phyloP scores from a whole-genome alignment of 352 stramenopile genomes.

The Globisporangium paddicum region DNA sequence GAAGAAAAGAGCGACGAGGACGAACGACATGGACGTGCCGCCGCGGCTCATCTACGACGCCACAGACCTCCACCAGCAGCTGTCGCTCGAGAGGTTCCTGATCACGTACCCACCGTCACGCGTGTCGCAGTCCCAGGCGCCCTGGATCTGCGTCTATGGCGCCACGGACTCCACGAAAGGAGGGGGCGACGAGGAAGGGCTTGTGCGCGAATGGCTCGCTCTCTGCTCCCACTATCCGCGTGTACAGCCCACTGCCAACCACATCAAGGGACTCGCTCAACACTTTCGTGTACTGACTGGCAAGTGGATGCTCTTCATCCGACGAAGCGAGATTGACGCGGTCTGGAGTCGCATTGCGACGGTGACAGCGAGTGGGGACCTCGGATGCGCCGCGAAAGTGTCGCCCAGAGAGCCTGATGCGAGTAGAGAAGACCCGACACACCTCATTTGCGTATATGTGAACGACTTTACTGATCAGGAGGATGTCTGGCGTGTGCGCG shows the following conservation, averaged over 20 bases:
- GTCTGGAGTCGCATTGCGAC: slow-evolving; percentile 3
- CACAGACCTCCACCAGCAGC: not conserved
- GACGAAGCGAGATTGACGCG: not conserved
- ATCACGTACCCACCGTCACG: slow-evolving; percentile 1
- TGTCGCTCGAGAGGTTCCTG: slow-evolving; percentile 10
- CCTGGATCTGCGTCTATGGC: slow-evolving; percentile 11
- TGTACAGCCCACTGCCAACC: not conserved
- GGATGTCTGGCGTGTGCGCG: slow-evolving; percentile 4
- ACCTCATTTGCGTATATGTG: slow-evolving; percentile 14
- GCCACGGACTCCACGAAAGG: not conserved
- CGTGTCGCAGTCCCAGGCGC: not conserved
- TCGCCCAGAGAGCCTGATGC: not conserved
- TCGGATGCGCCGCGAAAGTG: slow-evolving; percentile 8
- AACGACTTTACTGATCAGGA: slow-evolving; percentile 9
- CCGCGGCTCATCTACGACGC: slow-evolving; percentile 8
- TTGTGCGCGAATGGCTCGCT: slow-evolving; percentile 1
- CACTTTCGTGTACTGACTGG: slow-evolving; percentile 5
- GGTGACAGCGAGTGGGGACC: not conserved
- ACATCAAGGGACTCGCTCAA: not conserved
- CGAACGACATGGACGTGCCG: not conserved
- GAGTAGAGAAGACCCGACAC: not conserved
- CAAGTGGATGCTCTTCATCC: slow-evolving; percentile 17
- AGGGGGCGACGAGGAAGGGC: slow-evolving; percentile 3
- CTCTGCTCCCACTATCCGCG: not conserved
- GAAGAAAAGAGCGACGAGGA: not conserved